Percentiles rank a stretch among this genome's conserved stretches.
Evolutionary conservation across 495 filamentous ascomycete species (phyloP).

Genomic region (Aspergillus homomorphus): DNA sequence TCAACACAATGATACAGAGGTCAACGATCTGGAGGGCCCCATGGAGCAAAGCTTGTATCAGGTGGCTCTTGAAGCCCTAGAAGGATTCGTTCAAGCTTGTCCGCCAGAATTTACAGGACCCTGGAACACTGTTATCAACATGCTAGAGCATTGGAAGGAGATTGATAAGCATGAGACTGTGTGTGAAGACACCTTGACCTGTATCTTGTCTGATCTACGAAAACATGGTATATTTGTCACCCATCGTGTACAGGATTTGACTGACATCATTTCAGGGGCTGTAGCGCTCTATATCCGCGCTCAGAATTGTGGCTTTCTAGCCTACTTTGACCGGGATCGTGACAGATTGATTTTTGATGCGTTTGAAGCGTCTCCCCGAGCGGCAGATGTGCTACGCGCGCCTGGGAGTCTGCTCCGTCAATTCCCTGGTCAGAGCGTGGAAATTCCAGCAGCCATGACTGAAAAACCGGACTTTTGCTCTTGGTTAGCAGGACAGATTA

Average conservation of each 20-base stretch:
- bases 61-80: slow-evolving; percentile 7
- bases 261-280: slow-evolving; percentile 11
- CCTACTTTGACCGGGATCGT: slow-evolving; percentile 9
- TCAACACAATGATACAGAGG: too few species aligned
- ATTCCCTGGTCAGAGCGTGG: slow-evolving; percentile 17
- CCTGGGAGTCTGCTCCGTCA: slow-evolving; percentile 10
- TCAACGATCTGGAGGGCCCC: background rate
- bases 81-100: slow-evolving; percentile 6
- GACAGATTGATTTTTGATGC: slow-evolving; percentile 20
- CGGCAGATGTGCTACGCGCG: slow-evolving; percentile 10
- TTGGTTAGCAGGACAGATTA: slow-evolving; percentile 10
- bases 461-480: slow-evolving; percentile 14
- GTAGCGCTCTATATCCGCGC: slow-evolving; percentile 16
- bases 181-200: slow-evolving; percentile 8
- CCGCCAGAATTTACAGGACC: slow-evolving; percentile 4
- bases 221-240: slow-evolving; percentile 8
- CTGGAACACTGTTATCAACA: slow-evolving; percentile 12
- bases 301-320: slow-evolving; percentile 22
- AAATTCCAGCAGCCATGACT: slow-evolving; percentile 11
- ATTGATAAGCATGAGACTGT: slow-evolving; percentile 9
- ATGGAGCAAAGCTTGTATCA: slow-evolving; percentile 10
- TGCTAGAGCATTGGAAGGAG: background rate
- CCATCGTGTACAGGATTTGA: background rate
- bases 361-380: slow-evolving; percentile 16
- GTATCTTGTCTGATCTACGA: slow-evolving; percentile 8